A percentile compares a stretch with the other conserved stretches of the same genome.
phyloP scores from a whole-genome alignment of 2,329 filamentous ascomycete species.

The Epichloe coenophiala region DNA sequence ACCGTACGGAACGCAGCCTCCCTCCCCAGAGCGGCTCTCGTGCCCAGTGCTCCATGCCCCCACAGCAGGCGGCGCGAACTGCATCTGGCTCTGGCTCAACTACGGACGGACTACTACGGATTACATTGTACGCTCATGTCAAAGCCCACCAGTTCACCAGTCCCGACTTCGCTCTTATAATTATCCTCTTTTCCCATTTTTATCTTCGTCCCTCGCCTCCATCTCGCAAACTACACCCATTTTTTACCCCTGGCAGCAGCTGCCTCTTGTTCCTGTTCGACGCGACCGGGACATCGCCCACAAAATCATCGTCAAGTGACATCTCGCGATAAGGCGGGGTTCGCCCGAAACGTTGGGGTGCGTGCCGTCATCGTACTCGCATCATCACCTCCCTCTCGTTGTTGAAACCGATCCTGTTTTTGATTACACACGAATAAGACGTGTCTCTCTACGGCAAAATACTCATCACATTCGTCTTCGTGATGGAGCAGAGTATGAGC shows the following conservation, averaged over 20 bases:
- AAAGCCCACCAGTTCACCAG: no score
- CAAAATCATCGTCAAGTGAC: background rate
- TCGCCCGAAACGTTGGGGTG: background rate
- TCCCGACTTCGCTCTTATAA: background rate
- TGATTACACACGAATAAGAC: background rate
- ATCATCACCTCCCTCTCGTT: background rate
- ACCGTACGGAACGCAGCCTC: background rate
- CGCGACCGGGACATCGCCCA: background rate
- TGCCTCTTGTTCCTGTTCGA: no score
- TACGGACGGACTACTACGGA: no score
- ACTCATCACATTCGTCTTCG: background rate
- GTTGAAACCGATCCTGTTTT: background rate
- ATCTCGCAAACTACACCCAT: background rate
- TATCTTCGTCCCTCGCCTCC: background rate
- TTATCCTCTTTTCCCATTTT: background rate
- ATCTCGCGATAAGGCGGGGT: slow-evolving; percentile 5
- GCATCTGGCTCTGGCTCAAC: background rate
- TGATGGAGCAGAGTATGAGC: slow-evolving; percentile 16
- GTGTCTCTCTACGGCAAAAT: no score
- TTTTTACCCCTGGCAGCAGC: no score
- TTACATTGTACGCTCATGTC: no score
- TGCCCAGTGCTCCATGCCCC: background rate
- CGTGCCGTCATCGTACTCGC: slow-evolving; percentile 1
- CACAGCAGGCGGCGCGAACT: background rate
- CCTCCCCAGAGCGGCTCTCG: background rate